A percentile compares a stretch with the other conserved stretches of the same genome.
phyloP scores from a whole-genome alignment of 345 rosid genomes.

The Geranium brycei region DNA sequence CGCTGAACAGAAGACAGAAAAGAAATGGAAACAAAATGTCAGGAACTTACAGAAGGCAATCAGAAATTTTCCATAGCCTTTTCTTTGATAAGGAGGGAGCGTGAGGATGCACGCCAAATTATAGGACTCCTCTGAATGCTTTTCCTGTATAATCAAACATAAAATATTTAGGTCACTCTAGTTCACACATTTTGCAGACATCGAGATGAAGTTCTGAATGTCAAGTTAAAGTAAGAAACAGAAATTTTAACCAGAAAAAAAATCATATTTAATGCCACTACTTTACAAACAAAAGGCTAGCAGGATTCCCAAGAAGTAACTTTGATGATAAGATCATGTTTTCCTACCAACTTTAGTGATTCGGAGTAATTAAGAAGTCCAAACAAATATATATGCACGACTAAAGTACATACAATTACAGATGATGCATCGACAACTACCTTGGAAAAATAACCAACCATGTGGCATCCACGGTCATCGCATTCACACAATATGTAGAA shows the following conservation, averaged over 20 bases:
- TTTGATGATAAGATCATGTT: too few species aligned
- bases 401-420: conserved; percentile 1
- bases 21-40: not conserved
- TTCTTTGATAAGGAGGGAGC: conserved; percentile 95
- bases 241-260: too few species aligned
- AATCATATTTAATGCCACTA: too few species aligned
- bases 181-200: not conserved
- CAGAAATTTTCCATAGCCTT: conserved; percentile 93
- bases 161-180: too few species aligned
- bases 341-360: too few species aligned
- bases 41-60: conserved; percentile 84
- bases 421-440: conserved; percentile 19
- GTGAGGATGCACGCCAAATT: conserved; percentile 96
- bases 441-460: conserved; percentile 99
- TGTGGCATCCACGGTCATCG: conserved; percentile 99
- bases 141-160: conserved; percentile 50
- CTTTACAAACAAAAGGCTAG: too few species aligned
- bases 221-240: too few species aligned
- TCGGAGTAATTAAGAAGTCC: too few species aligned
- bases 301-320: too few species aligned
- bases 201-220: too few species aligned
- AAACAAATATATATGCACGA: not conserved
- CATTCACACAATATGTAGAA: conserved; percentile 91
- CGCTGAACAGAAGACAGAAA: not conserved
- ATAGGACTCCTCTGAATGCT: conserved; percentile 94